Evolutionary conservation across 441 rosid species (phyloP).

Genomic region (Pelargonium fulgidum): DNA sequence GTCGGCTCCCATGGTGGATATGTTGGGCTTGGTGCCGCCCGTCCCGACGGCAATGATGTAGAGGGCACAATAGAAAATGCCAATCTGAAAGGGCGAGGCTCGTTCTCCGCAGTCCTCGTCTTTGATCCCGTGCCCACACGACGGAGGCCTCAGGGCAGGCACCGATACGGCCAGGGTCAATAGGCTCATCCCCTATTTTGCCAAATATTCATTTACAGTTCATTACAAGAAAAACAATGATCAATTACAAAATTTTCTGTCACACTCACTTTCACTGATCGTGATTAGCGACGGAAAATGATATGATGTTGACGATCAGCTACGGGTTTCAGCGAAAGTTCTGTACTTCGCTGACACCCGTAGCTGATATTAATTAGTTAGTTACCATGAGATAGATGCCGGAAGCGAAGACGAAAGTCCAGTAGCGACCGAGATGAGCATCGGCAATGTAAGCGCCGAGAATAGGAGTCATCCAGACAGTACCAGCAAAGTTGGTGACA

Average conservation of each 20-base stretch:
- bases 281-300: no score
- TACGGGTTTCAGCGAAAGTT: no score
- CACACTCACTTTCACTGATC: no score
- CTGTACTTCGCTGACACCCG: no score
- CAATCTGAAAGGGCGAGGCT: conserved; percentile 57
- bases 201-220: conserved; percentile 24
- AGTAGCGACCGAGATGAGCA: conserved; percentile 82
- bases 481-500: conserved; percentile 73
- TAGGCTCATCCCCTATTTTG: conserved; percentile 59
- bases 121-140: conserved; percentile 29
- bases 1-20: conserved; percentile 85
- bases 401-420: conserved; percentile 55
- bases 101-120: conserved; percentile 36
- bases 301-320: no score
- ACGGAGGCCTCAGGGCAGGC: conserved; percentile 59
- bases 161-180: conserved; percentile 70
- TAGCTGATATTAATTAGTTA: conserved; percentile 38
- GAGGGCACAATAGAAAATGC: conserved; percentile 56
- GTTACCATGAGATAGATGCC: conserved; percentile 62
- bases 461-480: conserved; percentile 59
- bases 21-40: conserved; percentile 90
- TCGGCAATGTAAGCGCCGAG: conserved; percentile 79
- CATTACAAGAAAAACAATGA: no score
- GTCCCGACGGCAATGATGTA: conserved; percentile 69
- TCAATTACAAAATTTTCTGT: no score